phyloP scores from a whole-genome alignment of 2,329 filamentous ascomycete species.

The Aureobasidium uvarum region DNA sequence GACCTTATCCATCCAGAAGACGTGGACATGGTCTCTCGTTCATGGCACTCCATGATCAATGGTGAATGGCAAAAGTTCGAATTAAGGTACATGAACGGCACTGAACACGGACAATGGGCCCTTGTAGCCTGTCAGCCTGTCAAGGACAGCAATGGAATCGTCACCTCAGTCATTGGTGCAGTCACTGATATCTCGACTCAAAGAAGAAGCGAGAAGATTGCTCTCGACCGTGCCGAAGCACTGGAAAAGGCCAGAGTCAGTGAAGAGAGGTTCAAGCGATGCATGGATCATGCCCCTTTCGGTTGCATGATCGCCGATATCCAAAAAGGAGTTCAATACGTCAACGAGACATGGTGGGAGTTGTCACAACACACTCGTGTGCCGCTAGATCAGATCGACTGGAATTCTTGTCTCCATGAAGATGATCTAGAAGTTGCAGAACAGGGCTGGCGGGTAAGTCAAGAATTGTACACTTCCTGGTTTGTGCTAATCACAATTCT shows the following conservation, averaged over 20 bases:
- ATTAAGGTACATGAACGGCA: conserved; percentile 1
- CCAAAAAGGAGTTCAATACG: conserved; percentile 22
- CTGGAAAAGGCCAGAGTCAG: conserved; percentile 44
- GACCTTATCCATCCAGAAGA: conserved; percentile 15
- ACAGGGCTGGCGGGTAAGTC: conserved; percentile 37
- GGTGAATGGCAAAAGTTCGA: conserved; percentile 7
- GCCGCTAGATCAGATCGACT: conserved; percentile 34
- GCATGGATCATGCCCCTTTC: conserved; percentile 39
- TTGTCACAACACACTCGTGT: conserved; percentile 14
- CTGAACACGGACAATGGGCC: conserved; percentile 15
- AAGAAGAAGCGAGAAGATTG: conserved; percentile 35
- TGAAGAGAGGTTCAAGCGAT: conserved; percentile 34
- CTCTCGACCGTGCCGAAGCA: conserved; percentile 42
- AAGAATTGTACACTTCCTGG: not conserved
- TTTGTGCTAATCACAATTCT: not conserved
- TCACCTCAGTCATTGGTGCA: conserved; percentile 30
- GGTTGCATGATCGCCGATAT: conserved; percentile 34
- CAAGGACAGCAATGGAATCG: conserved; percentile 10
- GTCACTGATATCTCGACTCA: conserved; percentile 33
- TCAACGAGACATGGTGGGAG: conserved; percentile 26
- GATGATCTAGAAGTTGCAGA: conserved; percentile 41
- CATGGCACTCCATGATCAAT: not conserved
- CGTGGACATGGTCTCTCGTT: not conserved
- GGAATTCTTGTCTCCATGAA: conserved; percentile 23
- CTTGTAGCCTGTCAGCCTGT: conserved; percentile 3